Percentiles rank a stretch among this genome's conserved stretches.
phyloP scores from a whole-genome alignment of 441 rosid genomes.

The Pelargonium citronellum region DNA sequence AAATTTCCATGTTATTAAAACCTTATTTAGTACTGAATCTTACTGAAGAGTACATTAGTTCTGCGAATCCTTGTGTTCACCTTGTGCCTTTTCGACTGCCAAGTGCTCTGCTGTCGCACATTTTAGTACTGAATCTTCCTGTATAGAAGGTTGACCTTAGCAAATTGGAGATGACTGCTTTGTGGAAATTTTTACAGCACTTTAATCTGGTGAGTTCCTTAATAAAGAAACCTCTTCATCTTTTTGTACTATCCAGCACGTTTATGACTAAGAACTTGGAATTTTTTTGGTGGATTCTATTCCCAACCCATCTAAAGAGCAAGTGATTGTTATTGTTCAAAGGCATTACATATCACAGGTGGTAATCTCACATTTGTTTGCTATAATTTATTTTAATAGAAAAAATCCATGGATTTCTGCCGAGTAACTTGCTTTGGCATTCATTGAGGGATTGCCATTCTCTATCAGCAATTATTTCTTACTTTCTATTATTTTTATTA shows the following conservation, averaged over 20 bases:
- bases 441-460: too few species aligned
- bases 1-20: constrained; percentile 4
- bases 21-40: not conserved
- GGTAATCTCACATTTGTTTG: constrained; percentile 14
- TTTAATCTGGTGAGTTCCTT: constrained; percentile 79
- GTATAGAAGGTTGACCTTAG: constrained; percentile 78
- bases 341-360: constrained; percentile 97
- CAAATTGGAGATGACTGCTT: constrained; percentile 83
- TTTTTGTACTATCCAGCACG: constrained; percentile 1
- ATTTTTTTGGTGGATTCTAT: constrained; percentile 57
- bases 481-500: too few species aligned
- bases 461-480: too few species aligned
- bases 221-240: not conserved
- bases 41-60: not conserved
- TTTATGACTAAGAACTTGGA: not conserved
- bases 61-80: constrained; percentile 15
- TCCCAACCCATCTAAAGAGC: constrained; percentile 82
- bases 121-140: constrained; percentile 23
- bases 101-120: constrained; percentile 34
- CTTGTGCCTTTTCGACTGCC: constrained; percentile 53
- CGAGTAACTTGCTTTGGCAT: too few species aligned
- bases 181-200: constrained; percentile 80
- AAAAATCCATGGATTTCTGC: too few species aligned
- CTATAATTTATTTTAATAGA: too few species aligned
- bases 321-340: constrained; percentile 70